Conservation (phyloP, 805 yeast species). For the Cephaloascus albidus region DNA sequence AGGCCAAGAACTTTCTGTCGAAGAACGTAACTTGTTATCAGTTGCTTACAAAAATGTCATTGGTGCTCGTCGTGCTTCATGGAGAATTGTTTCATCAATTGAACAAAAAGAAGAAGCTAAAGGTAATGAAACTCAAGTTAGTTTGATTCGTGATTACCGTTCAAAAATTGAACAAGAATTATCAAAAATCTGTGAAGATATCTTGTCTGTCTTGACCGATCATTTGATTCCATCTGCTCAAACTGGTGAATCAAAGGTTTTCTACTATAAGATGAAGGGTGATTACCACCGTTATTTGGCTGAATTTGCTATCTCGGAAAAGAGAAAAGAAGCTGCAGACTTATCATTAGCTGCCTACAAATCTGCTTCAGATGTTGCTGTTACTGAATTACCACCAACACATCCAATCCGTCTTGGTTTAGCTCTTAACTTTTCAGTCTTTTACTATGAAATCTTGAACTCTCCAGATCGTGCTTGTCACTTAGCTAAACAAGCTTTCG, state of each 20-base stretch:
- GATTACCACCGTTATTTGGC: conserved; percentile 99
- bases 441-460: conserved; percentile 96
- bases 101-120: conserved; percentile 97
- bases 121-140: conserved; percentile 86
- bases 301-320: conserved; percentile 87
- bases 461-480: conserved; percentile 99
- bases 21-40: conserved; percentile 93
- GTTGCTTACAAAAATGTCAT: conserved; percentile 98
- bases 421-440: conserved; percentile 95
- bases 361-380: conserved; percentile 94
- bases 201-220: conserved; percentile 75
- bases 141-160: conserved; percentile 88
- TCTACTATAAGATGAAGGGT: conserved; percentile 99
- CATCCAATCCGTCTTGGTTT: conserved; percentile 97
- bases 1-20: conserved; percentile 92
- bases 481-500: conserved; percentile 97
- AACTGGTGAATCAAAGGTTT: conserved; percentile 96
- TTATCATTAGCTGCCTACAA: conserved; percentile 90
- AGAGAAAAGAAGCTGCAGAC: conserved; percentile 88
- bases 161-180: conserved; percentile 89
- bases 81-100: conserved; percentile 97
- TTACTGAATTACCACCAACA: conserved; percentile 94
- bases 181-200: conserved; percentile 89
- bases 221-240: conserved; percentile 91
- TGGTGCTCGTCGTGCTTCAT: conserved; percentile 98